phyloP scores from a whole-genome alignment of 306 rosid species.

The Cajanus cajan region DNA sequence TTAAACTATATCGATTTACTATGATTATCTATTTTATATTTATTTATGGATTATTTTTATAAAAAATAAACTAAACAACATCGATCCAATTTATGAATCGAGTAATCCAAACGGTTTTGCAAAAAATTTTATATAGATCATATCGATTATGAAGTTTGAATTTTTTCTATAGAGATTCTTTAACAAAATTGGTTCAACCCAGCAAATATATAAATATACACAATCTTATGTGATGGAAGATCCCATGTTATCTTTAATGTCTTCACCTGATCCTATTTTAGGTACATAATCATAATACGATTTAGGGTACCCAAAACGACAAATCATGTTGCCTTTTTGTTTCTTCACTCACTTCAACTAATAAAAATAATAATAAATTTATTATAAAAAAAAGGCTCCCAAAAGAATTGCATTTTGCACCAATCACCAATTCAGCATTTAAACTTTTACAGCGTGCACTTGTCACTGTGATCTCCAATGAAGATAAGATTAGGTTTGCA shows the following conservation, averaged over 20 bases:
- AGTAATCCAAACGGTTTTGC: no score
- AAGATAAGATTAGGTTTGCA: conserved; percentile 11
- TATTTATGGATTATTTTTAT: no score
- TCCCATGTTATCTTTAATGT: not conserved
- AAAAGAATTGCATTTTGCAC: not conserved
- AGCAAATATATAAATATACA: not conserved
- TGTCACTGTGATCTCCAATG: not conserved
- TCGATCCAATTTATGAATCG: no score
- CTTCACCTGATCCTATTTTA: not conserved
- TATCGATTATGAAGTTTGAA: no score
- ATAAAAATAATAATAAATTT: no score
- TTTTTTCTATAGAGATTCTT: no score
- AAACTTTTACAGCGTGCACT: not conserved
- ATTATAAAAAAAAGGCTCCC: not conserved
- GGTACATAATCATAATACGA: not conserved
- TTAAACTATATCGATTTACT: no score
- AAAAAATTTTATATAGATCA: no score
- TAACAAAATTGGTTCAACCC: no score
- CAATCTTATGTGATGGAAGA: not conserved
- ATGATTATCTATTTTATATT: no score
- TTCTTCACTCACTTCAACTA: not conserved
- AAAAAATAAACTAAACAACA: no score
- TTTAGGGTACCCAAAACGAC: not conserved
- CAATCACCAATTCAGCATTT: not conserved
- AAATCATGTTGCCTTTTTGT: not conserved